Evolutionary conservation across 2,329 filamentous ascomycete species (phyloP), one percentile per base, ranked within the genome.

Genomic region (Exophiala dermatitidis): DNA sequence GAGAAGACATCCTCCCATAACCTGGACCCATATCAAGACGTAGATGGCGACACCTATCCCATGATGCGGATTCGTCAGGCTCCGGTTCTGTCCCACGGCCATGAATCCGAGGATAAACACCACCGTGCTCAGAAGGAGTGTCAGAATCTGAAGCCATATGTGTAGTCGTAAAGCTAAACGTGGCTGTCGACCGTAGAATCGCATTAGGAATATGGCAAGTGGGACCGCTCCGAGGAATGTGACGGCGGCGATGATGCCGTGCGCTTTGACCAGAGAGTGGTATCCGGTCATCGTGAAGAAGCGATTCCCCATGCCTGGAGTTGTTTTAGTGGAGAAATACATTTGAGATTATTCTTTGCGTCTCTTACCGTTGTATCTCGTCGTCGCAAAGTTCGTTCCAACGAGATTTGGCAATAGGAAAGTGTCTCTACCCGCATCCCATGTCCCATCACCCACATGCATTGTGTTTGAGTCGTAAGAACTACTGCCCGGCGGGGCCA

Each of bases 381-480:
- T 85, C 3, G 81, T 84, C 46, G 76, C 80, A 66, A 84, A 82
- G 64, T 85, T 84, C 36, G 83, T 63, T 12, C 82, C 82, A 67
- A 81, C 76, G 50, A 85, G 66, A 62, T 84, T 84, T 42, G 82
- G 82, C 51, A 85, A 67, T 60, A 85, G 72, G 64, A 85, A 85
- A 7, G 76, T 80, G 62, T 85, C 81, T 58, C 80, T 74, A 58
- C 73, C 69, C 32, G 74, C 74, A 60, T 84, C 80, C 82, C 82
- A 85, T 59, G 82, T 85, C 38, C 82, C 82, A 69, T 85, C 82
- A 46, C 82, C 82, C 46, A 85, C 81, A 64, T 78, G 75, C 69
- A 85, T 72, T 40, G 78, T 81, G 66, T 77, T 73, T 43, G 81
- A 83, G 40, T 75, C 69, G 68, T 85, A 85, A 33, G 75, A 77